Evolutionary conservation across 2,329 filamentous ascomycete genomes (phyloP), one percentile per base, ranked within the genome.

Genomic region (Aureobasidium sp.): DNA sequence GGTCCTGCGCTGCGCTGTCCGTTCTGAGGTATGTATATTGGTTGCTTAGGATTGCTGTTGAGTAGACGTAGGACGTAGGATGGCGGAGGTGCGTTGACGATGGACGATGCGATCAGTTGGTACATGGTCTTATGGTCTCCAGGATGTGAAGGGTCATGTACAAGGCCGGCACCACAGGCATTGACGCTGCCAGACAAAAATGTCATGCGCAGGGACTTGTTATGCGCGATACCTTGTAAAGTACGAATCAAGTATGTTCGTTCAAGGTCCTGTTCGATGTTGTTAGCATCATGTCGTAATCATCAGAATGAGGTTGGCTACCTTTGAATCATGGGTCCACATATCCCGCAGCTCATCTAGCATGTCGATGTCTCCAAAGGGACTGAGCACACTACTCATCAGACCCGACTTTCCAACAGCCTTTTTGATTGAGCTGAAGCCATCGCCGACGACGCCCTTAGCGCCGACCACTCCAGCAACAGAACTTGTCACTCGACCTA

Each of bases 91-190:
- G 89, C 88, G 50, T 96, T 95, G 60, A 97, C 93, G 64, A 99
- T 90, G 7, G 91, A 87, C 3, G 91, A 92, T 1, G 92, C 88
- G 72, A 97, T 97, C 73, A 99, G 83, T 74, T 99, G 94, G 77
- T 97, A 99, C 93, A 99, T 99, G 31, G 94, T 97, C 77, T 97
- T 99, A 81, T 97, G 91, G 75, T 97, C 91, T 42, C 85, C 86
- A 0, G 93, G 93, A 72, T 94, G 90, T 22, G 88, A 83, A 0
- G 94, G 94, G 75, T 99, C 94, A 75, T 99, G 94, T 1, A 99
- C 86, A 12, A 99, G 83, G 63, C 94, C 94, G 24, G 94, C 94
- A 66, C 94, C 94, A 67, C 90, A 92, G 69, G 86, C 89, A 74
- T 93, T 94, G 72, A 97, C 93, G 70, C 85, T 89, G 71, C 94